Evolutionary conservation across 1,284 basidiomycete genomes (phyloP).

Genomic region (Xanthoconium separans): DNA sequence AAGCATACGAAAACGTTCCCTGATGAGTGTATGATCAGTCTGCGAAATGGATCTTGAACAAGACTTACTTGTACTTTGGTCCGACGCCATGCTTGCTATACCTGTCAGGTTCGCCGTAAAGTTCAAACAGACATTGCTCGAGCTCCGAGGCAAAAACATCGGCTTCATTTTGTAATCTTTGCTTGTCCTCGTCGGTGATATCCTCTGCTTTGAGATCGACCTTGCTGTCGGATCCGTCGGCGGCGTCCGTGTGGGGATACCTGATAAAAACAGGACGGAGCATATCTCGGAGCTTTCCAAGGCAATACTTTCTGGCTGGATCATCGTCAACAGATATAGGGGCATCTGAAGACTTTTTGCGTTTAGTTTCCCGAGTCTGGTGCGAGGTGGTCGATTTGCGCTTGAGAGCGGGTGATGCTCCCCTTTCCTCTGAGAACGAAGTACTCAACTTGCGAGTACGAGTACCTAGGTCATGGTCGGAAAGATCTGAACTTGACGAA

Average conservation of each 20-base stretch:
- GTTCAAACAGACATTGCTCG: slow-evolving; percentile 69
- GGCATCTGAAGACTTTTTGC: slow-evolving; percentile 43
- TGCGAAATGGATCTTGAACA: slow-evolving; percentile 5
- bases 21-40: slow-evolving; percentile 29
- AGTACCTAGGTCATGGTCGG: slow-evolving; percentile 26
- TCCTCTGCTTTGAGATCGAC: slow-evolving; percentile 39
- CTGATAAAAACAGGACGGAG: slow-evolving; percentile 66
- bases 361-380: slow-evolving; percentile 39
- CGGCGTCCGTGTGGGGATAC: slow-evolving; percentile 49
- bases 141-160: slow-evolving; percentile 63
- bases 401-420: slow-evolving; percentile 36
- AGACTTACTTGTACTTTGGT: slow-evolving; percentile 75
- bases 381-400: slow-evolving; percentile 40
- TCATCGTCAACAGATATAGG: slow-evolving; percentile 52
- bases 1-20: slow-evolving; percentile 82
- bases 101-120: slow-evolving; percentile 76
- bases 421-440: slow-evolving; percentile 22
- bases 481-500: slow-evolving; percentile 47
- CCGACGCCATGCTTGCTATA: slow-evolving; percentile 63
- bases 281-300: slow-evolving; percentile 67
- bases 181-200: slow-evolving; percentile 60
- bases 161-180: slow-evolving; percentile 49
- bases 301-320: slow-evolving; percentile 71
- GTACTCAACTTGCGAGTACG: slow-evolving; percentile 25
- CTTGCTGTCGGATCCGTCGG: slow-evolving; percentile 23